Evolutionary conservation across 495 filamentous ascomycete genomes (phyloP), one percentile per base, ranked within the genome.

Genomic region (Tuber melanosporum): DNA sequence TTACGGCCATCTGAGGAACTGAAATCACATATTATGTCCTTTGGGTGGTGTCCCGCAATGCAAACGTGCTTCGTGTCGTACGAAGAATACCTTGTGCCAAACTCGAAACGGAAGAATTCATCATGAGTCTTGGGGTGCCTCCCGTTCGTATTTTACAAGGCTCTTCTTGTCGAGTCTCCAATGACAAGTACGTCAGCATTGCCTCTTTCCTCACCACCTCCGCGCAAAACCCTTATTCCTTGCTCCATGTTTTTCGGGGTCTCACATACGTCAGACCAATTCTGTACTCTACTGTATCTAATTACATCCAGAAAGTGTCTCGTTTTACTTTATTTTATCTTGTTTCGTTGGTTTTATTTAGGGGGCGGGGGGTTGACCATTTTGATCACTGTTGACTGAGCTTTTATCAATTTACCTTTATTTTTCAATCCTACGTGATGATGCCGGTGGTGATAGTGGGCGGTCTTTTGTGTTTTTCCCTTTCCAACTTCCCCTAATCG

Each of bases 101-200:
- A 41, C 46, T 49, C 46, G 46, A 49, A 49, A 49, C 46, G 2
- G 46, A 22, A 49, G 76, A 74, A 75, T 75, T 49, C 46, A 69
- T 72, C 44, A 73, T 73, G 76, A 74, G 32, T 70, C 71, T 70
- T 78, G 32, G 52, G 45, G 42, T 70, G 49, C 71, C n/a, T 69
- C 45, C 46, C 15, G 46, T 47, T 15, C 46, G 22, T 7, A 49
- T 49, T 78, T 73, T 57, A 62, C 47, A 75, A 72, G 49, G 43
- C 72, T 42, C 73, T 75, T 46, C 12, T 46, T 32, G 32, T 49
- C 46, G 46, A 49, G 46, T 22, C 52, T 78, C 74, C 73, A 70
- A 71, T 6, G 52, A 70, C 41, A 71, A 78, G 77, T 78, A 78
- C 77, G 74, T 78, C 77, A 78, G 77, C 77, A 78, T 71, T 49